Conservation (phyloP, 305 asterid species). For the Andrographis paniculata region DNA sequence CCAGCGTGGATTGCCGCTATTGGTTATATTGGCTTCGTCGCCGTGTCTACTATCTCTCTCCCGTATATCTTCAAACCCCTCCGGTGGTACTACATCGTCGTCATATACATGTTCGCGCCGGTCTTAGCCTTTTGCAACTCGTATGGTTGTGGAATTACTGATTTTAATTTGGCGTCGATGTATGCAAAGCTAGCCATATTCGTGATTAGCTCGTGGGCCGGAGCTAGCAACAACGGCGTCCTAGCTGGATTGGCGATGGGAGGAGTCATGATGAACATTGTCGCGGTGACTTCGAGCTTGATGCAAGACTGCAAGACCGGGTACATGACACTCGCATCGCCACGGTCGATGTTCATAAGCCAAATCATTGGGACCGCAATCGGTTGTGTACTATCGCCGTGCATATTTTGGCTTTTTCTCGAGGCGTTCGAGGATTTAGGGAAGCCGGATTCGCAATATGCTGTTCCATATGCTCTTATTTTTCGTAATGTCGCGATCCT, state of each 20-base stretch:
- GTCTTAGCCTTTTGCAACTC: conserved; percentile 66
- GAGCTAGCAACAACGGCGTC: conserved; percentile 36
- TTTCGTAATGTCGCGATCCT: conserved; percentile 48
- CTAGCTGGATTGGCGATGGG: conserved; percentile 52
- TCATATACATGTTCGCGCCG: conserved; percentile 41
- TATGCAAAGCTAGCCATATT: conserved; percentile 57
- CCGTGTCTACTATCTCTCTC: conserved; percentile 25
- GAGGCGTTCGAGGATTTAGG: conserved; percentile 39
- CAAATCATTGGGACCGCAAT: neutral
- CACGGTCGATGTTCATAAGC: too few species aligned
- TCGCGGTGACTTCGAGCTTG: conserved; percentile 49
- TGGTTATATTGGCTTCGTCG: conserved; percentile 36
- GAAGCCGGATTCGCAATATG: conserved; percentile 39
- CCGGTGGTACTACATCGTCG: conserved; percentile 46
- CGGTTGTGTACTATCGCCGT: conserved; percentile 25
- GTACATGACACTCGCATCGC: conserved; percentile 11
- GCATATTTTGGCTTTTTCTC: conserved; percentile 59
- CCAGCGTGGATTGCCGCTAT: conserved; percentile 32
- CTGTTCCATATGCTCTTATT: conserved; percentile 46
- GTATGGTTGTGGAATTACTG: conserved; percentile 49
- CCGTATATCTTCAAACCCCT: conserved; percentile 42
- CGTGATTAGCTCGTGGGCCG: conserved; percentile 49
- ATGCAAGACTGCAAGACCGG: conserved; percentile 69
- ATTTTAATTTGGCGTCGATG: conserved; percentile 48
- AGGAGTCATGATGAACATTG: conserved; percentile 62